Base-by-base conservation (phyloP, 352 stramenopile species). In the Phytopythium delawarense region DNA sequence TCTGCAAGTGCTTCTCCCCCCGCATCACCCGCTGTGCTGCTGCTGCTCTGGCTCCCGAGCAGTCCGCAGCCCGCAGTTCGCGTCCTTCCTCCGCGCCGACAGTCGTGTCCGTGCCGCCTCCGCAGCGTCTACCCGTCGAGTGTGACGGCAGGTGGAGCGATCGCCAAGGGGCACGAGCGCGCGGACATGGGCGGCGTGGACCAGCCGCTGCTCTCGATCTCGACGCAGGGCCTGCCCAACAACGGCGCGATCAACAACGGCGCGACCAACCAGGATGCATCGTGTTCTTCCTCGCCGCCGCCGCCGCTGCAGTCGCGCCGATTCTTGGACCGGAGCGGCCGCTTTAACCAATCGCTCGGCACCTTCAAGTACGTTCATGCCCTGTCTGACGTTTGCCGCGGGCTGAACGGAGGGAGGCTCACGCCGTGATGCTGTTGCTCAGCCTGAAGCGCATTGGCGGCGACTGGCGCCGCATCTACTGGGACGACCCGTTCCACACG, bases 381-480 rank as follows among this genome's bases (percentile, higher is more conserved):
- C 25, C 25, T 52, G 5, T 16, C 23, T n/a, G 35, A 15, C 35
- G 12, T 11, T 32, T 15, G 12, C 7, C 35, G 35, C 7, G 35
- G 35, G 7, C 1, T 32, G 23, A 34, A 40, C 28, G 4, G 30
- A 23, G 44, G 21, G 34, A 21, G 21, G 23, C 46, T 40, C 2
- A 13, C 5, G 16, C 7, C 30, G 1, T n/a, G 32, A 2, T 20
- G 32, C 59, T 44, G 56, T 62, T 57, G 18, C 9, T 13, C 67
- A 88, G 74, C 56, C 78, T 91, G 48, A 73, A 76, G 54, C 82
- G 86, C 37, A 81, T 77, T 45, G 84, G 86, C 9, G 86, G 86
- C 16, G 79, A 95, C 54, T 95, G 86, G 86, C 80, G 84, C 21
- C 74, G 79, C 63, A 88, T 92, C 65, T 95, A 95, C 73, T 90